Conservation (phyloP, 2,329 filamentous ascomycete genomes). For the Ophiostoma ulmi region DNA sequence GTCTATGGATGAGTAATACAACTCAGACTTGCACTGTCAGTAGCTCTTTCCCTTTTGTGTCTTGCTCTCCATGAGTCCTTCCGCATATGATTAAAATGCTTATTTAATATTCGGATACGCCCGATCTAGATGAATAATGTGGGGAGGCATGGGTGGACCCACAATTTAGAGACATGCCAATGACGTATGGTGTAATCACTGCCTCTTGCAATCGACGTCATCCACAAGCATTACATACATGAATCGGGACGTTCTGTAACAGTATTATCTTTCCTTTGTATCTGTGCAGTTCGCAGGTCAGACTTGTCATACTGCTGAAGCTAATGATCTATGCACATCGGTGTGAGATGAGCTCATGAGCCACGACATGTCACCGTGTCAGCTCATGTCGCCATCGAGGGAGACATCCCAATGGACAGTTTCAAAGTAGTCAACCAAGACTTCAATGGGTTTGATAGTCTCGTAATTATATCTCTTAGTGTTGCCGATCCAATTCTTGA, state of each 20-base stretch:
- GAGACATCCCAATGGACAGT: background rate
- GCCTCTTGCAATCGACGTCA: background rate
- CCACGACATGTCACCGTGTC: background rate
- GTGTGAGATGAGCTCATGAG: constrained; percentile 3
- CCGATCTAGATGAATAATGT: background rate
- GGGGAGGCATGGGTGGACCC: background rate
- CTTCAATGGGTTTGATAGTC: background rate
- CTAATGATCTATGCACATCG: background rate
- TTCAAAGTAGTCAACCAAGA: background rate
- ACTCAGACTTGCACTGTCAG: background rate
- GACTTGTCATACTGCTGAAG: background rate
- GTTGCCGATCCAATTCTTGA: background rate
- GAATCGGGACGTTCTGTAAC: background rate
- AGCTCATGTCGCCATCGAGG: background rate
- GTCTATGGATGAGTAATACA: background rate
- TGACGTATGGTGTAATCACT: constrained; percentile 7
- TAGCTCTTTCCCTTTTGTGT: background rate
- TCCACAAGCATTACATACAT: background rate
- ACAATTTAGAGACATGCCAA: background rate
- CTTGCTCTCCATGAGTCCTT: background rate
- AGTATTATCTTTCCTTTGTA: background rate
- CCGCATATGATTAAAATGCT: background rate
- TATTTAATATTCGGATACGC: background rate
- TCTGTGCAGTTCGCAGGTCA: background rate
- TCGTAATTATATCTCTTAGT: background rate